Conservation (phyloP, 305 asterid genomes). For the Petunia hybrid region DNA sequence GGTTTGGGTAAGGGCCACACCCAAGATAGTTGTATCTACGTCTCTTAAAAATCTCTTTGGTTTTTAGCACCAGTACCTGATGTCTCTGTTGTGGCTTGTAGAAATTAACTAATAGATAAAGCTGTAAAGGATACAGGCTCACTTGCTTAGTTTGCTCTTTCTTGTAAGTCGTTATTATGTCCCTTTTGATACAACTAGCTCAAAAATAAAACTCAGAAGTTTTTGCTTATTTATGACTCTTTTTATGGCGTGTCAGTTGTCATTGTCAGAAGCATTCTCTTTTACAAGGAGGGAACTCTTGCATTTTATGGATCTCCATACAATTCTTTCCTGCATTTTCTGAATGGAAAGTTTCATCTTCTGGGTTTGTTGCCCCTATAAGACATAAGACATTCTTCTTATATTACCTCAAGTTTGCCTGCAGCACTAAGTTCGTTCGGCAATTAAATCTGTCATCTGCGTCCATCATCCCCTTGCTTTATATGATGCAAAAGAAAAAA, state of each 20-base stretch:
- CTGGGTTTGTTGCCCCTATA: neutral
- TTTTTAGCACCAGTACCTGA: too few relatives aligned
- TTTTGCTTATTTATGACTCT: neutral
- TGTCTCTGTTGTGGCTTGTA: too few relatives aligned
- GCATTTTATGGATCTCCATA: neutral
- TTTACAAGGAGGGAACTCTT: neutral
- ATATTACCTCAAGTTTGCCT: neutral
- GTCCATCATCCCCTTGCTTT: conserved; percentile 7
- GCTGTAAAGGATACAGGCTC: neutral
- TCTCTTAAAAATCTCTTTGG: too few relatives aligned
- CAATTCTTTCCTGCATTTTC: neutral
- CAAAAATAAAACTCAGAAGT: neutral
- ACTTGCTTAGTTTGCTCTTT: conserved; percentile 13
- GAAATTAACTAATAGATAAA: neutral
- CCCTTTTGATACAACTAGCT: neutral
- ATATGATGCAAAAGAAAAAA: conserved; percentile 11
- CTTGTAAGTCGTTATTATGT: neutral
- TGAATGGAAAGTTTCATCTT: conserved; percentile 7
- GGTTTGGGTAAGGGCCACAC: too few relatives aligned
- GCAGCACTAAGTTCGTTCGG: neutral
- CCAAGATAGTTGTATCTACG: too few relatives aligned
- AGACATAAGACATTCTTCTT: neutral
- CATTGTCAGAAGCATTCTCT: neutral
- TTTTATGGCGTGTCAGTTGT: neutral
- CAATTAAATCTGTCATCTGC: neutral